Evolutionary conservation across 495 filamentous ascomycete species (phyloP), one percentile per base, ranked within the genome.

Genomic region (Lasiosphaeria ovina): DNA sequence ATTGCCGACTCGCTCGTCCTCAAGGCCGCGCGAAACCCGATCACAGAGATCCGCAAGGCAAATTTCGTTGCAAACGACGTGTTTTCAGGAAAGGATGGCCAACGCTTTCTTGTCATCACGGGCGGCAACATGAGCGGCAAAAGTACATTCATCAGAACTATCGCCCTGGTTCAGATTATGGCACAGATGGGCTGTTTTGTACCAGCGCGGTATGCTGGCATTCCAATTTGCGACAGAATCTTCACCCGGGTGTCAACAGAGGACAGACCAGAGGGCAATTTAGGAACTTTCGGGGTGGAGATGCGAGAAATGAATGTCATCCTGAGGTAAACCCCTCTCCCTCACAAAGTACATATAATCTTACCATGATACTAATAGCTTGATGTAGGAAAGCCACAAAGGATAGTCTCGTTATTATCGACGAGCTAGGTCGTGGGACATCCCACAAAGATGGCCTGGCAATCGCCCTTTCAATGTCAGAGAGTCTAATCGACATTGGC

Each of bases 61-160:
- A 85, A 82, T 51, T 98, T 88, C 71, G 77, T 97, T 36, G 89
- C 94, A 0, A 98, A 98, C 64, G 91, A 97, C 12, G 66, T 69
- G 57, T 90, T 89, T 48, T 97, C 91, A 66, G 91, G 91, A 38
- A 87, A 85, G 17, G 76, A 86, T 34, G 85, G 90, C 59, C 83
- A 81, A 36, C 85, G 93, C 7, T 93, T 97, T 71, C 91, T 96
- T 61, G 90, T 98, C 61, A 88, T 98, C 68, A 97, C 94, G 6
- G 94, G 94, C 45, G 94, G 91, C 73, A 98, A 98, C 72, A 98
- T 97, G 95, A 95, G 91, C 66, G 94, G 94, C n/a, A 97, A 97
- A 69, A 91, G 91, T 61, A 98, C 93, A 0, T 98, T 95, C 75
- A 96, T 98, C 68, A 87, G 91, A 60, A 88, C 86, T 6, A 78